Evolutionary conservation across 1,139 yeast genomes (phyloP), one percentile per base, ranked within the genome.

Genomic region (Oligophagozyma castellii): DNA sequence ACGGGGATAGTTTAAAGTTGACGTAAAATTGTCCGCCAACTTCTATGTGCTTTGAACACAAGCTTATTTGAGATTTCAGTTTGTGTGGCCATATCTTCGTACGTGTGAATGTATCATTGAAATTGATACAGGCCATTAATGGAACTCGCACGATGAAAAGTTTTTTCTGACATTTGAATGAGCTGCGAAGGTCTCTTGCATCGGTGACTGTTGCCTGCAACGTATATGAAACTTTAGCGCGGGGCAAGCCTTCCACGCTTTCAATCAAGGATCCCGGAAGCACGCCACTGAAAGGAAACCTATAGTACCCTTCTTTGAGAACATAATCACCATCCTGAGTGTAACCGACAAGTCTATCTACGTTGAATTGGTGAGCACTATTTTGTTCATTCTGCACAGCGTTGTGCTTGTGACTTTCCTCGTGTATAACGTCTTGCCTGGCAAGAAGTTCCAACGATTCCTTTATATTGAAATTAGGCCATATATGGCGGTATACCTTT

Each of bases 21-120:
- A 89, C 65, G 1, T 83, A 80, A 2, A 80, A 64, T 0, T 70
- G 59, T 0, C 93, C 73, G 1, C 98, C 98, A 25, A 89, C 73
- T 0, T 96, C 93, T 20, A 83, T 70, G 0, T 96, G 95, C 48
- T 80, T 76, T 11, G 86, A 65, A 0, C 96, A 96, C 5, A 81
- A 74, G 35, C 80, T 78, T 32, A 89, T 70, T 2, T 86, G 70
- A 53, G 92, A 89, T 44, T 92, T 96, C 26, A 89, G 81, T 51
- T 89, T 89, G 28, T 71, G 61, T 2, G 98, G 96, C 99, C 98
- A 92, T 1, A 89, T 76, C 50, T 89, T 89, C 48, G 83, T 95
- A 14, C 89, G 93, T 0, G 94, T 83, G 41, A 84, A 80, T 0
- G 96, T 83, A 55, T 89, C 96, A 0, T 92, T 67, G 24, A 86